Evolutionary conservation across 1,139 yeast genomes (phyloP).

Genomic region (Geotrichum restrictum): DNA sequence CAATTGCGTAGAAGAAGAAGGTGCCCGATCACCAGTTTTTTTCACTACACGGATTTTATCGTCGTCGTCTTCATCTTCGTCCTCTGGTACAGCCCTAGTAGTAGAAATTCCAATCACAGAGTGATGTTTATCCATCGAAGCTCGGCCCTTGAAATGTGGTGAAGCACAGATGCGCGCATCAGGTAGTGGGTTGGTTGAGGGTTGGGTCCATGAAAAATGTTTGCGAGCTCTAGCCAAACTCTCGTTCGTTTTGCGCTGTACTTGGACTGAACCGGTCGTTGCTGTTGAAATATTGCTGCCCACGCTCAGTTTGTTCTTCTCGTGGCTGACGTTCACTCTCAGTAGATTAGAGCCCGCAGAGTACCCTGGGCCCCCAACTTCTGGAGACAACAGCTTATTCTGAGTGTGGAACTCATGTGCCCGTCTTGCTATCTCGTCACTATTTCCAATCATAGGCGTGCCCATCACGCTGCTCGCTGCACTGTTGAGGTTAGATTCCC

Average conservation of each 20-base stretch:
- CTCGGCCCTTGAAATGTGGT: conserved; percentile 2
- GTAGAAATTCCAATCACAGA: background rate
- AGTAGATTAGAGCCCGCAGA: background rate
- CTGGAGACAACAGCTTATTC: conserved; percentile 6
- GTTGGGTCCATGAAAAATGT: conserved; percentile 6
- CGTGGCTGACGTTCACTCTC: background rate
- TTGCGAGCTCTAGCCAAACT: conserved; percentile 10
- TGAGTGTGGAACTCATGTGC: conserved; percentile 11
- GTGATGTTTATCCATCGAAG: background rate
- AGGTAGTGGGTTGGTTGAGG: conserved; percentile 14
- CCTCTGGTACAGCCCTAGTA: background rate
- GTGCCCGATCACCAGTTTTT: too few relatives aligned
- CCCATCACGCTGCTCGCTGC: conserved; percentile 6
- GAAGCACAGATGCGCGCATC: conserved; percentile 13
- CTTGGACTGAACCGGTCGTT: background rate
- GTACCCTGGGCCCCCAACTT: background rate
- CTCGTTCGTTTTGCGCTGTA: conserved; percentile 7
- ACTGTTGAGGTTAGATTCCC: conserved; percentile 5
- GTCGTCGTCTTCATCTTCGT: too few relatives aligned
- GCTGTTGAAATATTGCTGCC: conserved; percentile 3
- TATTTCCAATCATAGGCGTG: background rate
- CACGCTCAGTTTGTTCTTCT: conserved; percentile 4
- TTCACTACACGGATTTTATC: too few relatives aligned
- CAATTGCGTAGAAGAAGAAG: too few relatives aligned
- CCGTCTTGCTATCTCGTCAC: background rate